These are phyloP conservation scores for Beauveria sp. DNA, from an alignment of 2,329 filamentous ascomycete species.

Conservation along the genomic window DNA sequence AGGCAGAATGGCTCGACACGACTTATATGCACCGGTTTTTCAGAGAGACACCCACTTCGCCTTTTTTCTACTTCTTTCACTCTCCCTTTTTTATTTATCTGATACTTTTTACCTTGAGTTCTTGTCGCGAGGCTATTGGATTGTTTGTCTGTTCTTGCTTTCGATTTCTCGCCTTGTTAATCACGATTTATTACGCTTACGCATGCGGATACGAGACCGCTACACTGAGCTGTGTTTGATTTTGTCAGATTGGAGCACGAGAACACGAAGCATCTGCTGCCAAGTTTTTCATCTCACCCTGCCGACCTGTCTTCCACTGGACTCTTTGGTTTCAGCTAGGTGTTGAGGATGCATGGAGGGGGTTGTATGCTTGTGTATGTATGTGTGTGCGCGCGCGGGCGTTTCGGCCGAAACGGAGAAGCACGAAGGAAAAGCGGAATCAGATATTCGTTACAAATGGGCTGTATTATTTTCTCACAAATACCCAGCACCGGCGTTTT, in stretches of 20 bases:
- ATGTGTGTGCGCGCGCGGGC: neutral
- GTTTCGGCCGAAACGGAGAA: neutral
- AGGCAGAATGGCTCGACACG: neutral
- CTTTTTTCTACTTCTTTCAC: slow-evolving; percentile 3
- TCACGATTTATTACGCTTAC: neutral
- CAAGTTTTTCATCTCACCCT: neutral
- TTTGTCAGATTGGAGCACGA: neutral
- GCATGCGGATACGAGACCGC: neutral
- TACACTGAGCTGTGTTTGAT: neutral
- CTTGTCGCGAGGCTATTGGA: neutral
- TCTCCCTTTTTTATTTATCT: neutral
- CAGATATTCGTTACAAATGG: slow-evolving; percentile 4
- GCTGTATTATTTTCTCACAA: slow-evolving; percentile 9
- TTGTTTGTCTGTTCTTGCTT: neutral
- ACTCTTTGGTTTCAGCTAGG: neutral
- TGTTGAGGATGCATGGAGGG: neutral
- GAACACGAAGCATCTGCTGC: neutral
- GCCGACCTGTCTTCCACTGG: neutral
- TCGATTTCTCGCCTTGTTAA: neutral
- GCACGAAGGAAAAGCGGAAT: neutral
- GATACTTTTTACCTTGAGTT: neutral
- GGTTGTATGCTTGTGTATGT: neutral
- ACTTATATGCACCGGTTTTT: neutral
- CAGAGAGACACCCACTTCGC: neutral
- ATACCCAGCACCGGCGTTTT: slow-evolving; percentile 8